phyloP scores from a whole-genome alignment of 345 rosid genomes.

The Aquilaria sinensis region DNA sequence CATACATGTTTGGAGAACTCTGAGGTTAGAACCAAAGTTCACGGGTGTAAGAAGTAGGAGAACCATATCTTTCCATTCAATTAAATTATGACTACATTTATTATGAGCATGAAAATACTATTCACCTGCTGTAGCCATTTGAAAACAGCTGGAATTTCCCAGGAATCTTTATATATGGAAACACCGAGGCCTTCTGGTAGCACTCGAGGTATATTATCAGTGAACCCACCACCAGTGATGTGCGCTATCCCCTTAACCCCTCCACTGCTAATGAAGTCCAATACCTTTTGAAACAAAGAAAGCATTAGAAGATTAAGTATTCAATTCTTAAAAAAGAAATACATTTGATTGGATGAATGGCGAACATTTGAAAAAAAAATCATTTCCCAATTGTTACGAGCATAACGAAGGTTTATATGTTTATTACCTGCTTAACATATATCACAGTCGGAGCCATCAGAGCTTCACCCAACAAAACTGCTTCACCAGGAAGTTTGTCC shows the following conservation, averaged over 20 bases:
- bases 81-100: too few species aligned
- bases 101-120: background rate
- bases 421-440: slow-evolving; percentile 80
- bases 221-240: slow-evolving; percentile 91
- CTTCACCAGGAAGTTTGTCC: slow-evolving; percentile 68
- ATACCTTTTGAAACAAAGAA: slow-evolving; percentile 34
- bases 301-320: too few species aligned
- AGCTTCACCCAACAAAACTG: slow-evolving; percentile 63
- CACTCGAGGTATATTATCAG: slow-evolving; percentile 81
- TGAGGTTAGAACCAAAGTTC: too few species aligned
- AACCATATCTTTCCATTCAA: too few species aligned
- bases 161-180: slow-evolving; percentile 49
- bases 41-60: background rate
- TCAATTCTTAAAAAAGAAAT: too few species aligned
- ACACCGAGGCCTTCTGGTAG: slow-evolving; percentile 85
- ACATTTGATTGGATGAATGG: background rate
- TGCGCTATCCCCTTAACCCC: slow-evolving; percentile 92
- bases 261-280: slow-evolving; percentile 68
- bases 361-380: background rate
- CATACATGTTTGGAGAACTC: too few species aligned
- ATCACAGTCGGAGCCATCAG: slow-evolving; percentile 90
- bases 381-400: background rate
- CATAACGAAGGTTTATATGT: background rate
- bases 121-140: slow-evolving; percentile 90
- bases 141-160: slow-evolving; percentile 69